A percentile compares a stretch with the other conserved stretches of the same genome.
Conservation (phyloP, 768 basidiomycete genomes). For the Suillus hirtellus region DNA sequence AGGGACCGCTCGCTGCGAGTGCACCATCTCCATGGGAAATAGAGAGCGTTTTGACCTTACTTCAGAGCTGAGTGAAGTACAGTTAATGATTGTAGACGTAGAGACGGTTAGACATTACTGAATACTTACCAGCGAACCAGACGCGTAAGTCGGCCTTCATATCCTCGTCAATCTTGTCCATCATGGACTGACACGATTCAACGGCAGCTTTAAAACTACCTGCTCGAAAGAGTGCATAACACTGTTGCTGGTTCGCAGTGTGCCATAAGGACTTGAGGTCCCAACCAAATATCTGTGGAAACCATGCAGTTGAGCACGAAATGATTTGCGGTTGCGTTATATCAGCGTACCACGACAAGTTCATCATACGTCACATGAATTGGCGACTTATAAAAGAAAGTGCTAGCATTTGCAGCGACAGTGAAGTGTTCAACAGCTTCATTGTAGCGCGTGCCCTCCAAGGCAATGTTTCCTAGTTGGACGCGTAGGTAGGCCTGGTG, state of each 20-base stretch:
- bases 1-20: background rate
- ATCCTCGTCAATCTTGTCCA: background rate
- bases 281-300: background rate
- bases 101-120: background rate
- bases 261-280: background rate
- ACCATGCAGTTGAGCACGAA: background rate
- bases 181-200: background rate
- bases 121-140: background rate
- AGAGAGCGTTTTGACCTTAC: background rate
- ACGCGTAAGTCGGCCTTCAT: background rate
- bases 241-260: background rate
- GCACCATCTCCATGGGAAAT: background rate
- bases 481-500: background rate
- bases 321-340: background rate
- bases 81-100: background rate
- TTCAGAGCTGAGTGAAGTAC: background rate
- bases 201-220: background rate
- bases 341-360: background rate
- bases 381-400: background rate
- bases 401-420: background rate
- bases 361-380: background rate
- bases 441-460: background rate
- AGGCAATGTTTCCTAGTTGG: background rate
- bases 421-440: background rate
- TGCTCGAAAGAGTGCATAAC: background rate